Evolutionary conservation across 2,329 filamentous ascomycete genomes (phyloP).

Genomic region (Lizonia empirigonia): DNA sequence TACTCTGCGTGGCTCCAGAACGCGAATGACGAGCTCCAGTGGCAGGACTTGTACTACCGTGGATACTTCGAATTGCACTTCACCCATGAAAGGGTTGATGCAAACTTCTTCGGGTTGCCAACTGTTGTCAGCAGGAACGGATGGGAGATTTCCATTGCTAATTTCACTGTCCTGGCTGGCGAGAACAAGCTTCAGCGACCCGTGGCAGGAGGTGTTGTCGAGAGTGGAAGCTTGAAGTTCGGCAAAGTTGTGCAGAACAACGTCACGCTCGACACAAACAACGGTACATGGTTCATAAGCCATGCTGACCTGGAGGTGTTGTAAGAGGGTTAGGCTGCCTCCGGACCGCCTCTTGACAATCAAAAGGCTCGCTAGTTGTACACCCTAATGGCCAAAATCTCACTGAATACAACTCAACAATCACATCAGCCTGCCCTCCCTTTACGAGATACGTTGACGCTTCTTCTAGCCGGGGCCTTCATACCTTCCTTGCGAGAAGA

Average conservation of each 20-base stretch:
- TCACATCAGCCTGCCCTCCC: background rate
- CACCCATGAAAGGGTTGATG: slow-evolving; percentile 59
- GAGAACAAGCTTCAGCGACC: slow-evolving; percentile 63
- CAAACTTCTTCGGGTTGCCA: slow-evolving; percentile 68
- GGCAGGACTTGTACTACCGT: slow-evolving; percentile 75
- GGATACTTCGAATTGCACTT: slow-evolving; percentile 73
- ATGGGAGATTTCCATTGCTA: slow-evolving; percentile 69
- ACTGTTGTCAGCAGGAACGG: slow-evolving; percentile 64
- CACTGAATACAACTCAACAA: background rate
- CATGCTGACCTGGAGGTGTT: slow-evolving; percentile 33
- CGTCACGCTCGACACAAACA: slow-evolving; percentile 41
- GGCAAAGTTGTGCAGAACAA: slow-evolving; percentile 47
- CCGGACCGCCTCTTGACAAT: background rate
- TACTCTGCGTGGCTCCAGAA: slow-evolving; percentile 39
- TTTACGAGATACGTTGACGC: too few species aligned
- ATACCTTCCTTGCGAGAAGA: too few species aligned
- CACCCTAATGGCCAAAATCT: too few species aligned
- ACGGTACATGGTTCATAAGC: slow-evolving; percentile 45
- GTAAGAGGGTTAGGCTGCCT: slow-evolving; percentile 7
- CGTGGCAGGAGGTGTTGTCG: slow-evolving; percentile 57
- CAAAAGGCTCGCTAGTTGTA: background rate
- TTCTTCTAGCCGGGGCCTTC: too few species aligned
- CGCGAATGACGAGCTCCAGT: slow-evolving; percentile 69
- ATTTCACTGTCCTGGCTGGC: slow-evolving; percentile 69
- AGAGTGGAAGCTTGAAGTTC: slow-evolving; percentile 63